Evolutionary conservation across 768 basidiomycete species (phyloP).

Genomic region (Lanmaoa pseudosensibilis): DNA sequence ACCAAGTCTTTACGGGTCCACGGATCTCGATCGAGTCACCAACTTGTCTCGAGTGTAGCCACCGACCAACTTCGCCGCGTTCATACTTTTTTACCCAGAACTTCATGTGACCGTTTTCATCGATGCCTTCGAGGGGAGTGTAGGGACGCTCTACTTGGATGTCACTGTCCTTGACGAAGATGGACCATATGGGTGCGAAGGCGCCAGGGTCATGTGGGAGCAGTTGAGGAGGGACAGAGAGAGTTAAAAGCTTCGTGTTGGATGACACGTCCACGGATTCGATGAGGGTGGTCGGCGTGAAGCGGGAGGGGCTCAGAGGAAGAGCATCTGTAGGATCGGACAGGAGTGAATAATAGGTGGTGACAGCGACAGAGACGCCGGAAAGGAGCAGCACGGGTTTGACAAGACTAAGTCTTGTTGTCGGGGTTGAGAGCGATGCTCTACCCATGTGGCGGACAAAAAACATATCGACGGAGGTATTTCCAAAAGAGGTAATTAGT

Average conservation of each 20-base stretch:
- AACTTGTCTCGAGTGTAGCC: slow-evolving; percentile 69
- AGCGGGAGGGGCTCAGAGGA: slow-evolving; percentile 46
- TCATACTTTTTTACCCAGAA: slow-evolving; percentile 84
- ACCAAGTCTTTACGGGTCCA: slow-evolving; percentile 73
- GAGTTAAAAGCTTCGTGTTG: slow-evolving; percentile 62
- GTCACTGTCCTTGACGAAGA: slow-evolving; percentile 83
- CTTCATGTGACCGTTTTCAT: slow-evolving; percentile 61
- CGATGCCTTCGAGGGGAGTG: slow-evolving; percentile 75
- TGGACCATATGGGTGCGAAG: slow-evolving; percentile 62
- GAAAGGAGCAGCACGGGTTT: slow-evolving; percentile 32
- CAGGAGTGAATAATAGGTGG: slow-evolving; percentile 54
- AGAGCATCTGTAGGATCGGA: slow-evolving; percentile 47
- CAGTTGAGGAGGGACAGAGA: slow-evolving; percentile 51
- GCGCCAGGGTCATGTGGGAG: slow-evolving; percentile 25
- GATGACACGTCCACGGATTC: slow-evolving; percentile 52
- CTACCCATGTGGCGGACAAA: neutral
- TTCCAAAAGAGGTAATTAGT: slow-evolving; percentile 19
- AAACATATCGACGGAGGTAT: slow-evolving; percentile 14
- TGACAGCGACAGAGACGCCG: slow-evolving; percentile 41
- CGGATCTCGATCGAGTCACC: slow-evolving; percentile 76
- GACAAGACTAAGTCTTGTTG: neutral
- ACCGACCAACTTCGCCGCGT: slow-evolving; percentile 77
- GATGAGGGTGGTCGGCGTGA: slow-evolving; percentile 61
- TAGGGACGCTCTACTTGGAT: slow-evolving; percentile 88
- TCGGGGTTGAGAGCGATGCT: neutral